A percentile compares a stretch with the other conserved stretches of the same genome.
phyloP scores from a whole-genome alignment of 371 early-diverging fungal species.

The Mortierella sp. region DNA sequence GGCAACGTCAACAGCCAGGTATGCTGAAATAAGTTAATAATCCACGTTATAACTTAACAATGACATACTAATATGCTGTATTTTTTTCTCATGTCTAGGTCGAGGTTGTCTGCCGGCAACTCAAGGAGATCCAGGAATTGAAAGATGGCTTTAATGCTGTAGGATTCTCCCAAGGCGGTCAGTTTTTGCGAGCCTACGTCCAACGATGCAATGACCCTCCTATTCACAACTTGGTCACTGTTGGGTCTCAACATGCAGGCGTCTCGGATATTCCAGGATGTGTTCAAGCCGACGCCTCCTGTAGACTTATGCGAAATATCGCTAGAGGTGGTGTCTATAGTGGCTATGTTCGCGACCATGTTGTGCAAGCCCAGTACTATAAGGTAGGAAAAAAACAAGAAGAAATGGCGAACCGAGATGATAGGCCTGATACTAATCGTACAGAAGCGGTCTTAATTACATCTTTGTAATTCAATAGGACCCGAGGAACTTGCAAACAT shows the following conservation, averaged over 20 bases:
- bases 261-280: slow-evolving; percentile 90
- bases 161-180: slow-evolving; percentile 93
- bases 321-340: slow-evolving; percentile 83
- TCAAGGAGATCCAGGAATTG: slow-evolving; percentile 69
- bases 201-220: slow-evolving; percentile 84
- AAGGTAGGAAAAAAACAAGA: slow-evolving; percentile 56
- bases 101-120: slow-evolving; percentile 71
- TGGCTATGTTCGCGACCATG: slow-evolving; percentile 80
- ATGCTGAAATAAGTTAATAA: not conserved
- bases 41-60: not conserved
- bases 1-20: slow-evolving; percentile 84
- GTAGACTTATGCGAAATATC: slow-evolving; percentile 75
- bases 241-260: slow-evolving; percentile 90
- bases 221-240: slow-evolving; percentile 85
- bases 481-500: slow-evolving; percentile 70
- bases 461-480: slow-evolving; percentile 55
- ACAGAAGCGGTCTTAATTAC: not conserved
- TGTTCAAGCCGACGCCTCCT: slow-evolving; percentile 61
- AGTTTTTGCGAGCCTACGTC: slow-evolving; percentile 80
- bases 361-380: slow-evolving; percentile 95
- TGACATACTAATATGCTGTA: not conserved
- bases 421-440: not conserved
- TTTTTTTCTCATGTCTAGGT: slow-evolving; percentile 47
- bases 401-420: not conserved
- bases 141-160: slow-evolving; percentile 86